Evolutionary conservation across 495 filamentous ascomycete genomes (phyloP), one percentile per base, ranked within the genome.

Genomic region (Hypoxylon lienhwacheense): DNA sequence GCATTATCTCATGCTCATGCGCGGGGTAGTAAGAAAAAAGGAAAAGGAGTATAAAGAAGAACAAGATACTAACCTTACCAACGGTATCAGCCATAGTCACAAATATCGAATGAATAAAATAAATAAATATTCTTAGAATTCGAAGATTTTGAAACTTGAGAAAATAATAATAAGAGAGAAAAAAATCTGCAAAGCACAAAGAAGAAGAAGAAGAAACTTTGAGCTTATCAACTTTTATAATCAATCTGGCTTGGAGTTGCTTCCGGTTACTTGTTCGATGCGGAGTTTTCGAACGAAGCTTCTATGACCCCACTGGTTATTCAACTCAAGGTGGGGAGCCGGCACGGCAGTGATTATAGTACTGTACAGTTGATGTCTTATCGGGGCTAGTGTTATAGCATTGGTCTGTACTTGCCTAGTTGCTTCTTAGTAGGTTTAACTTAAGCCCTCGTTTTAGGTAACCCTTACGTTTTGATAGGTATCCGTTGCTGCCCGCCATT

Each of bases 1-100:
- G 17, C 15, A 40, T 14, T 36, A 41, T 28, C 28, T 22, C 35
- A 46, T 15, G 20, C 25, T 41, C 48, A 63, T 53, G 54, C 61
- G 64, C 64, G 64, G 61, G 61, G 61, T 59, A 47, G 45, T 35
- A 21, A 19, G 29, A 47, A 19, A 36, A 31, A 31, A 29, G 47
- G 17, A 32, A n/a, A 4, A n/a, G 14, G 26, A 1, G 39, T 32
- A 14, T 21, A 42, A 21, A 37, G 20, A 17, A 22, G 26, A 21
- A 39, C 6, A 22, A 31, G 10, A 25, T 45, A 56, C 65, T 53
- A 44, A 77, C 76, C 75, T 79, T 73, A 55, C 76, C 76, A 57
- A 59, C 76, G 52, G 76, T 79, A 36, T 65, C 60, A 41, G 74
- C 70, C 76, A 78, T 78, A 39, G 39, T 68, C n/a, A n/a, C n/a